Percentiles rank a stretch among this genome's conserved stretches.
phyloP scores from a whole-genome alignment of 352 stramenopile genomes.

The Phytophthora colocasiae region DNA sequence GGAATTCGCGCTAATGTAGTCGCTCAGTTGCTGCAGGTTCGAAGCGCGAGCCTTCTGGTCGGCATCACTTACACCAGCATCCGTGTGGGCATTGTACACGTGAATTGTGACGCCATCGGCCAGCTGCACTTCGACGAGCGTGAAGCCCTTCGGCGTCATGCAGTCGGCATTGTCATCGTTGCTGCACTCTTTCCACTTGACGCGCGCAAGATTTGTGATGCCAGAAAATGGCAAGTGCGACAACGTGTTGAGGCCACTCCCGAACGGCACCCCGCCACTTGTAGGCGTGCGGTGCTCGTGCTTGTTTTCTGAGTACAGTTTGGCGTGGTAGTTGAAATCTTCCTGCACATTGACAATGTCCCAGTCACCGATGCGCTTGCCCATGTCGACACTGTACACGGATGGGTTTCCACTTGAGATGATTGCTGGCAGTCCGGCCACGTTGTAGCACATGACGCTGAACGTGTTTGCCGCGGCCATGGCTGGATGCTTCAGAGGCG shows the following conservation, averaged over 20 bases:
- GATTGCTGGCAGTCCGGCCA: constrained; percentile 52
- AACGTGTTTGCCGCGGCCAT: constrained; percentile 41
- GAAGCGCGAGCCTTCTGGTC: constrained; percentile 43
- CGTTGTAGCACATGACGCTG: constrained; percentile 54
- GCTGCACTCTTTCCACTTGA: constrained; percentile 52
- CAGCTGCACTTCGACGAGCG: constrained; percentile 47
- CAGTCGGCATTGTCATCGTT: constrained; percentile 54
- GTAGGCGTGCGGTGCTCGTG: constrained; percentile 52
- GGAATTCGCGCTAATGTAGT: constrained; percentile 53
- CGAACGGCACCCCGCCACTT: constrained; percentile 52
- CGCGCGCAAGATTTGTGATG: background rate
- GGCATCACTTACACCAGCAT: constrained; percentile 38
- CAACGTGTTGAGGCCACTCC: constrained; percentile 61
- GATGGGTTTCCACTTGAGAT: constrained; percentile 55
- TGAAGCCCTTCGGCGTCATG: constrained; percentile 67
- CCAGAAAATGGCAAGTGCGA: constrained; percentile 48
- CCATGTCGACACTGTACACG: constrained; percentile 54
- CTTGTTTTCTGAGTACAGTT: constrained; percentile 49
- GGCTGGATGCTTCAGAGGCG: background rate
- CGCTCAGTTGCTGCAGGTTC: constrained; percentile 56
- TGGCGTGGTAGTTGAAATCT: constrained; percentile 52
- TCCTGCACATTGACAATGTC: constrained; percentile 54
- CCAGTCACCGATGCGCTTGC: constrained; percentile 50
- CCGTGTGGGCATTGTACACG: constrained; percentile 62
- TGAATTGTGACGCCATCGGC: constrained; percentile 50